Base-by-base conservation (phyloP, 306 rosid genomes). In the Prunus davidiana region DNA sequence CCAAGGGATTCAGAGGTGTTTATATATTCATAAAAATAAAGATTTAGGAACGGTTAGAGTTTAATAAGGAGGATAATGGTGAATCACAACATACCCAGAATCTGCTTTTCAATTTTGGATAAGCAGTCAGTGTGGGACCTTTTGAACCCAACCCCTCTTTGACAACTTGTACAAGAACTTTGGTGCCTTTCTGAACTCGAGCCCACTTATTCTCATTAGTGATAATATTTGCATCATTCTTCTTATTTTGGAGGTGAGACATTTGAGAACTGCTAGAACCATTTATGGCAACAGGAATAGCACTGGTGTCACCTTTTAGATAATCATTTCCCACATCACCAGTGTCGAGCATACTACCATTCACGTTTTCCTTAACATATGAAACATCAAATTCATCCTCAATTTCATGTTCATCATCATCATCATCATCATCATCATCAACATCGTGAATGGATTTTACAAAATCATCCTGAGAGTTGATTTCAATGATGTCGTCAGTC, bases 81-180 rank as follows among this genome's bases (percentile, higher is more conserved):
- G 56, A 72, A 72, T 67, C 67, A 63, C 51, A 38, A 79, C 83
- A 69, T 88, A 95, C 97, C 99, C 97, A 95, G 93, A 95, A 95
- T 89, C 99, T 88, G 86, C 99, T 92, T 86, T 85, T 87, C 81
- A 95, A 82, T 83, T 79, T 88, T 69, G 99, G 97, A 81, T 86
- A 88, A 73, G 99, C 90, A 60, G 99, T 90, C 72, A 95, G 76
- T 28, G 85, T 87, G 38, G 99, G 99, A 75, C 99, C 93, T 83
- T 95, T 92, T 30, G 96, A 80, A 79, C 99, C 99, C 69, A 92
- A 81, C 64, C 95, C 99, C 85, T 90, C 97, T 87, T 95, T 95
- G 82, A 89, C 93, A 81, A 95, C 99, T 86, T 95, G 99, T 67
- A 95, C 99, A 76, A 95, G 72, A 64, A 90, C 80, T 88, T 95